These are phyloP conservation scores for Madurella fahalii DNA, from an alignment of 2,329 filamentous ascomycete species.

Conservation along the genomic window DNA sequence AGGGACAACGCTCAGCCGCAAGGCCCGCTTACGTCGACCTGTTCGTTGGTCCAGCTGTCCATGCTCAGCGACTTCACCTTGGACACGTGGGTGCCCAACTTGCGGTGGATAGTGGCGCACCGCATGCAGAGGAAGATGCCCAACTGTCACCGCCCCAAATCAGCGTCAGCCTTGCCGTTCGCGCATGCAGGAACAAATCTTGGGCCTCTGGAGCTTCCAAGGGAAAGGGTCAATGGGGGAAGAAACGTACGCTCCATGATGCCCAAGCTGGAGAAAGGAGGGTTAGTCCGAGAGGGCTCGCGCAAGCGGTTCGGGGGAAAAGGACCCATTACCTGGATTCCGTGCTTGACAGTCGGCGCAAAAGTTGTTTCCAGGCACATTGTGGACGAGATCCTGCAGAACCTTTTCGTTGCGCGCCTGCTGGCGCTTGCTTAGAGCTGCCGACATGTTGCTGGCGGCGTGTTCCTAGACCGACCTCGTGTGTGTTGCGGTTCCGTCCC, in stretches of 20 bases:
- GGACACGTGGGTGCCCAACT: slow-evolving; percentile 94
- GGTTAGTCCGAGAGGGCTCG: slow-evolving; percentile 31
- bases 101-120: slow-evolving; percentile 91
- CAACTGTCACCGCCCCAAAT: slow-evolving; percentile 51
- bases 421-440: slow-evolving; percentile 85
- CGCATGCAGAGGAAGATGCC: slow-evolving; percentile 97
- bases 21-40: slow-evolving; percentile 70
- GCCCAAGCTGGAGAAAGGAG: slow-evolving; percentile 67
- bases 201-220: not conserved
- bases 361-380: slow-evolving; percentile 78
- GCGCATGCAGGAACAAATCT: not conserved
- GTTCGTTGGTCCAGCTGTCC: slow-evolving; percentile 94
- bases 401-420: slow-evolving; percentile 94
- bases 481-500: not conserved
- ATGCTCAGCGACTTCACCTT: slow-evolving; percentile 99
- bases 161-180: slow-evolving; percentile 8
- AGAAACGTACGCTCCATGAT: slow-evolving; percentile 81
- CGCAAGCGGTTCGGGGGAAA: not conserved
- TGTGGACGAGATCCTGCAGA: slow-evolving; percentile 83
- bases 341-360: slow-evolving; percentile 90
- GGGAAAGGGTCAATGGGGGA: not conserved
- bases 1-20: not conserved
- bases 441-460: slow-evolving; percentile 44
- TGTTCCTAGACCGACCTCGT: slow-evolving; percentile 1
- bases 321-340: slow-evolving; percentile 71